Evolutionary conservation across 106 monocot genomes (phyloP).

Genomic region (Gastrodia elata): DNA sequence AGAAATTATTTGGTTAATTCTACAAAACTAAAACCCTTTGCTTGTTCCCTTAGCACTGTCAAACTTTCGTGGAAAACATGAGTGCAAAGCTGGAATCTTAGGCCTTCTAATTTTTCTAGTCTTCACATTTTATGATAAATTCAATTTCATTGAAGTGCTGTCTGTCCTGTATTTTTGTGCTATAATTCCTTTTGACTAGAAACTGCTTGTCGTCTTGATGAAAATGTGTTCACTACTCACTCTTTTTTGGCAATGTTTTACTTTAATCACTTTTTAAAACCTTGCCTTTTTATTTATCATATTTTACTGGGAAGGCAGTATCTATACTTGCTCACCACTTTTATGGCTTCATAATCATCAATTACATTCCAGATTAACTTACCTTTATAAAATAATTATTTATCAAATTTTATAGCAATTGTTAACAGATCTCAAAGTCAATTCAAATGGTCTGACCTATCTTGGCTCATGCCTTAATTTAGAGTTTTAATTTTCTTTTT

Average conservation of each 20-base stretch:
- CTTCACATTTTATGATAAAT: too few species aligned
- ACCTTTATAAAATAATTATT: not conserved
- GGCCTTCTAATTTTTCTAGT: too few species aligned
- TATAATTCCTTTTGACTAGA: not conserved
- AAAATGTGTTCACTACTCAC: not conserved
- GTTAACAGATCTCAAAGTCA: too few species aligned
- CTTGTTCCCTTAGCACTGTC: not conserved
- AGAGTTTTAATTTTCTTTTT: constrained; percentile 9
- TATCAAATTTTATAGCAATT: too few species aligned
- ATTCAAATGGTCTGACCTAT: too few species aligned
- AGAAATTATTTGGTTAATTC: not conserved
- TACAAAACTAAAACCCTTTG: not conserved
- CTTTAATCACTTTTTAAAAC: not conserved
- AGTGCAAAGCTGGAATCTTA: too few species aligned
- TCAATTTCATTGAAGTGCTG: too few species aligned
- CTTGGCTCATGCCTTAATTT: too few species aligned
- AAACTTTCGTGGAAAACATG: too few species aligned
- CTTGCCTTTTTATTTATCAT: too few species aligned
- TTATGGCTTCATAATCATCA: not conserved
- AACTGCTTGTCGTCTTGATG: not conserved
- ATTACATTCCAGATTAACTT: not conserved
- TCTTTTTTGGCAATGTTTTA: not conserved
- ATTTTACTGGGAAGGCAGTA: too few species aligned
- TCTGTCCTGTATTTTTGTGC: not conserved
- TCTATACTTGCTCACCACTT: not conserved